Evolutionary conservation across 139 green algal species (phyloP).

Genomic region (Ulvella scutata): DNA sequence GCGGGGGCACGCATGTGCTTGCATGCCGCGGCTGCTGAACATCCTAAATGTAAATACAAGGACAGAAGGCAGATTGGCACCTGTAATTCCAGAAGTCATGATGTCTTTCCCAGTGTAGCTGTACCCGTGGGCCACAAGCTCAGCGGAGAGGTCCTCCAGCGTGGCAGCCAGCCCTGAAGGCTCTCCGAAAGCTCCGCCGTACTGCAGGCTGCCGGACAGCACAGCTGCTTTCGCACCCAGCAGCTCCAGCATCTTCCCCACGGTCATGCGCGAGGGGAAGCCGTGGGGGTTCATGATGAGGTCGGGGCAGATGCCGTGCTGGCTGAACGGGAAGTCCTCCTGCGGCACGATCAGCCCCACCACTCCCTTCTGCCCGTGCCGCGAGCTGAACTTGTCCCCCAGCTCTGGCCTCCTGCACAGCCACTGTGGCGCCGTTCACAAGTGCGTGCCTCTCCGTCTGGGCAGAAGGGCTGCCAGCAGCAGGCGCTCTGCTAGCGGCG

Average conservation of each 20-base stretch:
- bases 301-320: constrained; percentile 75
- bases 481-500: too few species aligned
- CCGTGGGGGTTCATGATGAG: constrained; percentile 79
- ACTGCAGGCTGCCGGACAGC: constrained; percentile 38
- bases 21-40: too few species aligned
- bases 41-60: too few species aligned
- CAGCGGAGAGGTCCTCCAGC: constrained; percentile 44
- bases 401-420: constrained; percentile 81
- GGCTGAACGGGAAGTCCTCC: constrained; percentile 86
- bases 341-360: constrained; percentile 76
- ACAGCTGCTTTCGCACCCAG: constrained; percentile 85
- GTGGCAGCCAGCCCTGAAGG: constrained; percentile 58
- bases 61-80: constrained; percentile 16
- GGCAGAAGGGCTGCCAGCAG: too few species aligned
- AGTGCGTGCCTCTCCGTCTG: too few species aligned
- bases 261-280: constrained; percentile 65
- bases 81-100: constrained; percentile 78
- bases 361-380: constrained; percentile 94
- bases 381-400: constrained; percentile 89
- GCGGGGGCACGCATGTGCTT: too few species aligned
- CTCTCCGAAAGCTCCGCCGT: constrained; percentile 92
- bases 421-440: too few species aligned
- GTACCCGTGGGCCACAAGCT: constrained; percentile 76
- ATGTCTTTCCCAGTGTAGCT: constrained; percentile 82
- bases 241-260: constrained; percentile 96